phyloP scores from a whole-genome alignment of 192 early-diverging fungal species.

The Umbelopsis isabellina region DNA sequence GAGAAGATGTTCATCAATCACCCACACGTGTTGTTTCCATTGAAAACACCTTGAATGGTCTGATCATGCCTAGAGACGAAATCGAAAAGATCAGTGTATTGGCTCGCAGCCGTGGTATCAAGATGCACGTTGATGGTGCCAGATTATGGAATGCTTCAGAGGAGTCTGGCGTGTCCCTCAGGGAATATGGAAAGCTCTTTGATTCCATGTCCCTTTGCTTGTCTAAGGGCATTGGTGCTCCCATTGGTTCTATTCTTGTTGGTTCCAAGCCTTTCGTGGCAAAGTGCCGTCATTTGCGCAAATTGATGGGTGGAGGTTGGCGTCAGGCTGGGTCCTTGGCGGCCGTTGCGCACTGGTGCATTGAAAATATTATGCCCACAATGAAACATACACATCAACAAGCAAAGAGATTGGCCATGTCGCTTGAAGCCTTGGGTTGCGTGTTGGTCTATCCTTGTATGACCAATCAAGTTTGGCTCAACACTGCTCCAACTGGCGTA shows the following conservation, averaged over 20 bases:
- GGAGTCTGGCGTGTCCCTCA: conserved; percentile 68
- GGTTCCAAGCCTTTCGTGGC: conserved; percentile 70
- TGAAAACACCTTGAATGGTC: conserved; percentile 90
- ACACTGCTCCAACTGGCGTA: conserved; percentile 50
- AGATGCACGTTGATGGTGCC: conserved; percentile 89
- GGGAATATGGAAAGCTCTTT: conserved; percentile 71
- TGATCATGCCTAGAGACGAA: conserved; percentile 79
- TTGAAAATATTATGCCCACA: conserved; percentile 73
- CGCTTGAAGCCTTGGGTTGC: conserved; percentile 67
- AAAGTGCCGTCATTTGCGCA: conserved; percentile 81
- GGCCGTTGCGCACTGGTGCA: conserved; percentile 71
- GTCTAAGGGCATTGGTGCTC: conserved; percentile 91
- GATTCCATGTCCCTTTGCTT: conserved; percentile 89
- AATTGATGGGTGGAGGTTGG: conserved; percentile 93
- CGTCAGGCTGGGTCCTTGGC: conserved; percentile 87
- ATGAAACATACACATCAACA: conserved; percentile 69
- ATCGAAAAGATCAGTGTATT: conserved; percentile 66
- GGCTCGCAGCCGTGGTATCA: conserved; percentile 57
- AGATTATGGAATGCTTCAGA: conserved; percentile 88
- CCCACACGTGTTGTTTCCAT: conserved; percentile 81
- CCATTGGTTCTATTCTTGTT: conserved; percentile 87
- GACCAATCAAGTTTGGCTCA: conserved; percentile 90
- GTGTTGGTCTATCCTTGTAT: conserved; percentile 64
- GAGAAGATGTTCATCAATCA: conserved; percentile 73
- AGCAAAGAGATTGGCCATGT: conserved; percentile 63